Evolutionary conservation across 225 moss, liverwort and hornwort genomes (phyloP).

Genomic region (Physcomitrium patens): DNA sequence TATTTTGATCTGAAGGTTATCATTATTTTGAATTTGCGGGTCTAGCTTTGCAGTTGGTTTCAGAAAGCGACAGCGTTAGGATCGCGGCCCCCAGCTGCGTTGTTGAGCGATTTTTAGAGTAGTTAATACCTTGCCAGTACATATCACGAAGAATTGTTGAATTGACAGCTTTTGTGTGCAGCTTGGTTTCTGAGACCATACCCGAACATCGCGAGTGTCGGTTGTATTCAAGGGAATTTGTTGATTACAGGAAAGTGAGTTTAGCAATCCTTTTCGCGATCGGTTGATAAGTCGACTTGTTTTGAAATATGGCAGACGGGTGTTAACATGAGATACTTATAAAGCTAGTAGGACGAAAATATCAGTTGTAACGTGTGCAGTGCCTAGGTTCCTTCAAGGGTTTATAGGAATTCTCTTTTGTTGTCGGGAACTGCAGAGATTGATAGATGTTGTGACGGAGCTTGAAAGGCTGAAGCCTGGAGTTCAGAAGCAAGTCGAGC

Average conservation of each 20-base stretch:
- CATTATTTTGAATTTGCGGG: neutral
- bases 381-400: too few relatives aligned
- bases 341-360: neutral
- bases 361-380: neutral
- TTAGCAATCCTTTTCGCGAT: neutral
- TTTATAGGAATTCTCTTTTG: neutral
- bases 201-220: conserved; percentile 77
- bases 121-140: conserved; percentile 18
- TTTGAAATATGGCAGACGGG: neutral
- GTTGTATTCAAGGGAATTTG: conserved; percentile 39
- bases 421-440: conserved; percentile 50
- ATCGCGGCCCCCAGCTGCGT: neutral
- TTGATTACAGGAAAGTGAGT: conserved; percentile 59
- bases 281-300: conserved; percentile 1
- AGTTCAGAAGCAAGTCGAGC: conserved; percentile 60
- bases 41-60: conserved; percentile 18
- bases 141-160: conserved; percentile 14
- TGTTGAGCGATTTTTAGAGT: conserved; percentile 29
- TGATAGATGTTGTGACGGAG: conserved; percentile 63
- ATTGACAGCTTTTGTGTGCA: conserved; percentile 33
- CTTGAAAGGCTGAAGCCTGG: conserved; percentile 74
- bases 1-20: neutral
- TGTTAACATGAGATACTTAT: conserved; percentile 1
- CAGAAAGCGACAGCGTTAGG: neutral
- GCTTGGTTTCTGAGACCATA: conserved; percentile 80